Evolutionary conservation across 2,329 filamentous ascomycete species (phyloP), one percentile per base, ranked within the genome.

Genomic region (Delphinella strobiligena): DNA sequence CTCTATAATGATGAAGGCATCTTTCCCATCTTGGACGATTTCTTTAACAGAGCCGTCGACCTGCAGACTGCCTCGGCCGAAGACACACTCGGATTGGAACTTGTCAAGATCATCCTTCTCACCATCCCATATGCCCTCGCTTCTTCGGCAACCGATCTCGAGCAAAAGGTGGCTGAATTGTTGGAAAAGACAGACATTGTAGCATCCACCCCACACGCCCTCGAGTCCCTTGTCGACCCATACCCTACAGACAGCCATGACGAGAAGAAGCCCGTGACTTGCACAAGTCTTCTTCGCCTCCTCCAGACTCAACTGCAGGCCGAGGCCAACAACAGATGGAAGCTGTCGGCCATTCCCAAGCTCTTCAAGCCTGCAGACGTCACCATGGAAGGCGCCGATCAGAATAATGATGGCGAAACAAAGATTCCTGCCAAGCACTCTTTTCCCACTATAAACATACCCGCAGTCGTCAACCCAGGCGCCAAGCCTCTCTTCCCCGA

Each of bases 171-270:
- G 2, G 71, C 73, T 1, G 78, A 83, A 34, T 68, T 96, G 38
- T 78, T 98, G 57, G 84, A 93, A 48, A 94, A 93, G 68, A 96
- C 91, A 2, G 88, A 91, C 41, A 86, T 96, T 48, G 93, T 96
- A 51, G 87, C 89, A 9, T 84, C 82, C 2, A 87, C 91, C 46
- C 82, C 84, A 9, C 85, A 95, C 57, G 74, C 82, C 2, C 71
- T 96, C 27, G 88, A 95, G 56, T 71, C 78, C 19, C 66, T 95
- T 40, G 85, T 96, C 37, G 85, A 95, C 50, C 86, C 88, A 2
- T 95, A 89, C 56, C 76, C 68, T 2, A 57, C 54, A 7, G 49
- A 56, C 4, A 42, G 53, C n/a, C 70, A 71, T 4, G 71, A 67
- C 37, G 71, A 74, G 35, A 69, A 76, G 15, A 78, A 78, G 50